phyloP scores from a whole-genome alignment of 73 alveolate species.

The Paramecium biaurelia region DNA sequence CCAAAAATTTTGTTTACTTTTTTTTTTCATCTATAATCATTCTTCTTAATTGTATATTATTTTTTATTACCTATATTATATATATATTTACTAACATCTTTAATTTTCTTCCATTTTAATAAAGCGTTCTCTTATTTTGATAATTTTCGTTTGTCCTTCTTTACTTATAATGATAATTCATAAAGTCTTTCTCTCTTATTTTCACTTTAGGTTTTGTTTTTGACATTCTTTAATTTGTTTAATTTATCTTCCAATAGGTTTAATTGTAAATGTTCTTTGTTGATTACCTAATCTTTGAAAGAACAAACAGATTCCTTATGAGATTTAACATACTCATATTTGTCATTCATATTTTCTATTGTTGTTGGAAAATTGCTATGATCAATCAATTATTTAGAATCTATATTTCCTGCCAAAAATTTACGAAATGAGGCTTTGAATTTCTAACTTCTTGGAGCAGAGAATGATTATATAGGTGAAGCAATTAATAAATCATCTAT shows the following conservation, averaged over 20 bases:
- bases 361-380: neutral
- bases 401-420: neutral
- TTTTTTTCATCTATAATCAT: neutral
- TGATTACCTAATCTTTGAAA: neutral
- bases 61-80: neutral
- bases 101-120: neutral
- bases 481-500: neutral
- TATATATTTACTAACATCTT: constrained; percentile 25
- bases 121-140: neutral
- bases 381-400: neutral
- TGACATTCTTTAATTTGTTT: neutral
- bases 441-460: neutral
- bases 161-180: neutral
- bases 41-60: neutral
- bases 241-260: neutral
- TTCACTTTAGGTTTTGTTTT: neutral
- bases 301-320: neutral
- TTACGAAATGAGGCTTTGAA: neutral
- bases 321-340: neutral
- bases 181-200: neutral
- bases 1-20: neutral
- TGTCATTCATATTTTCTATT: neutral
- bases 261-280: neutral
- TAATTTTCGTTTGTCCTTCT: neutral
- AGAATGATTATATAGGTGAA: neutral